Evolutionary conservation across 2,329 filamentous ascomycete species (phyloP).

Genomic region (Sporothrix mexicana): DNA sequence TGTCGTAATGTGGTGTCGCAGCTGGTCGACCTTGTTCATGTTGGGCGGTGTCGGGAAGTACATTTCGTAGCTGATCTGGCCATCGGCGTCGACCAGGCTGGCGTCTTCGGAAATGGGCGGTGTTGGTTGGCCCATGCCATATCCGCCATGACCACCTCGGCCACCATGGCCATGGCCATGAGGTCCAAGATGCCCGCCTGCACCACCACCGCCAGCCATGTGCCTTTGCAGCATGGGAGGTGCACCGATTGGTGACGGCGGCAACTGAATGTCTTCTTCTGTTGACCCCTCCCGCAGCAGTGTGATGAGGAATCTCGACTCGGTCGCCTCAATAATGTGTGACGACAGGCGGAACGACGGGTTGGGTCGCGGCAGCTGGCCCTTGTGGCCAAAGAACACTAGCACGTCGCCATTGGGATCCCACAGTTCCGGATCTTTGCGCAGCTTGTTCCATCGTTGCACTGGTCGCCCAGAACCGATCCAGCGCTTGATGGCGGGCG

Average conservation of each 20-base stretch:
- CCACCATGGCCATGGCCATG: slow-evolving; percentile 36
- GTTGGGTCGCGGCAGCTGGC: slow-evolving; percentile 52
- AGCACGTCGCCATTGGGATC: slow-evolving; percentile 66
- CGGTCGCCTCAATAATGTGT: slow-evolving; percentile 63
- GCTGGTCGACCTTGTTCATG: slow-evolving; percentile 54
- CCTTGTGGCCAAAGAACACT: slow-evolving; percentile 58
- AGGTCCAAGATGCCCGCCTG: slow-evolving; percentile 39
- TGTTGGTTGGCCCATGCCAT: slow-evolving; percentile 47
- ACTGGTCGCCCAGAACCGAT: slow-evolving; percentile 56
- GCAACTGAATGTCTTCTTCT: slow-evolving; percentile 54
- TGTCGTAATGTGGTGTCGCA: slow-evolving; percentile 67
- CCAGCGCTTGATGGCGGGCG: slow-evolving; percentile 59
- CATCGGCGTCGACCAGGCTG: slow-evolving; percentile 54
- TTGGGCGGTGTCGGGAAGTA: slow-evolving; percentile 65
- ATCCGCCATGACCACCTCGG: slow-evolving; percentile 35
- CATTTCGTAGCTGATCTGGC: slow-evolving; percentile 66
- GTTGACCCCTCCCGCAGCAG: slow-evolving; percentile 60
- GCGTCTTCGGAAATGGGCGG: slow-evolving; percentile 55
- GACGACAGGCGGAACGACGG: slow-evolving; percentile 65
- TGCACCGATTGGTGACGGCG: slow-evolving; percentile 52
- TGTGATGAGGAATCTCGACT: slow-evolving; percentile 59
- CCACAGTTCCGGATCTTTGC: slow-evolving; percentile 66
- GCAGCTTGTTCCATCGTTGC: slow-evolving; percentile 62
- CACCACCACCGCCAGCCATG: slow-evolving; percentile 28
- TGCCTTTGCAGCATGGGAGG: slow-evolving; percentile 50